These are phyloP conservation scores for Euphrasia arctica DNA, from an alignment of 305 asterid species.

Conservation along the genomic window DNA sequence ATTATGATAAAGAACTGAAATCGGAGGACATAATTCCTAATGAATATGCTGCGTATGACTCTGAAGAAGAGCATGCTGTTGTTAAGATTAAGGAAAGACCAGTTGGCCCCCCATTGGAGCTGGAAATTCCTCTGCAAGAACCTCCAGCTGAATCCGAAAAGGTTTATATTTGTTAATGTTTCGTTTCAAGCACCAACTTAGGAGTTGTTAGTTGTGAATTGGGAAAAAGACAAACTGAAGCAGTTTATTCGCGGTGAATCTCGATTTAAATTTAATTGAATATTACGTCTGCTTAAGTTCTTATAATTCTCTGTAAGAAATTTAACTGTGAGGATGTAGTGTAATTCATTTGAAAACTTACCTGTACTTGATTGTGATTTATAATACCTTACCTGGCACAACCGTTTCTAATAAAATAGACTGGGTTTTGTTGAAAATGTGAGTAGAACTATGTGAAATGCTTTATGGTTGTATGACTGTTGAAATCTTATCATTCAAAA, in stretches of 20 bases:
- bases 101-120: slow-evolving; percentile 86
- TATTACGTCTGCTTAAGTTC: background rate
- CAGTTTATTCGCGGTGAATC: slow-evolving; percentile 5
- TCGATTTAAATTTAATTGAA: slow-evolving; percentile 11
- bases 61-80: slow-evolving; percentile 85
- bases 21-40: slow-evolving; percentile 87
- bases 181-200: background rate
- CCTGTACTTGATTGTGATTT: slow-evolving; percentile 1
- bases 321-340: background rate
- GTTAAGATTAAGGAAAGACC: slow-evolving; percentile 80
- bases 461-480: background rate
- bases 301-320: background rate
- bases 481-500: background rate
- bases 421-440: background rate
- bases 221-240: background rate
- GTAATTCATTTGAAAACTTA: background rate
- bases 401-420: background rate
- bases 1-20: slow-evolving; percentile 57
- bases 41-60: slow-evolving; percentile 79
- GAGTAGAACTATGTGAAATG: background rate
- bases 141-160: slow-evolving; percentile 81
- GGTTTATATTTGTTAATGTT: slow-evolving; percentile 40
- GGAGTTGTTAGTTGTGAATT: background rate
- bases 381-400: background rate
- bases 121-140: slow-evolving; percentile 76